These are phyloP conservation scores for Neospermospora avenae DNA, from an alignment of 2,329 filamentous ascomycete species.

Conservation along the genomic window DNA sequence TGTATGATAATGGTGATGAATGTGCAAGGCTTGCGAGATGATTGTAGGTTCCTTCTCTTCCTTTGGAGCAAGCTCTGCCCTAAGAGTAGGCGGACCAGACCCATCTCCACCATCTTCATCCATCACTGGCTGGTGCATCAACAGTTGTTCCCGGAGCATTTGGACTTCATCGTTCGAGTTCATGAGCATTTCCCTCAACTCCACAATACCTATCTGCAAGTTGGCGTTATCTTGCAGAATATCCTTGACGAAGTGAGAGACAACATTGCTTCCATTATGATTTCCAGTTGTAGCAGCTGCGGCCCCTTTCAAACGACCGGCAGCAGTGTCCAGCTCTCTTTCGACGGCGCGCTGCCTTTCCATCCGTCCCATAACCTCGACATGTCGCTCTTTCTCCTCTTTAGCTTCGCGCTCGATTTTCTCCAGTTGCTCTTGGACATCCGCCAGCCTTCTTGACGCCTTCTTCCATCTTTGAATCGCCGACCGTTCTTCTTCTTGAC, in stretches of 20 bases:
- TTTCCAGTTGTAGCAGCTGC: slow-evolving; percentile 60
- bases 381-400: slow-evolving; percentile 77
- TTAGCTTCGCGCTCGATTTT: slow-evolving; percentile 79
- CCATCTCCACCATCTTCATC: slow-evolving; percentile 35
- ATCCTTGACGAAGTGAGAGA: slow-evolving; percentile 95
- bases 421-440: slow-evolving; percentile 84
- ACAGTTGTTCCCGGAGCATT: slow-evolving; percentile 74
- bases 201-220: slow-evolving; percentile 85
- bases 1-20: slow-evolving; percentile 92
- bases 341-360: slow-evolving; percentile 81
- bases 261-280: slow-evolving; percentile 63
- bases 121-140: slow-evolving; percentile 69
- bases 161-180: slow-evolving; percentile 95
- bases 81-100: slow-evolving; percentile 53
- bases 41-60: slow-evolving; percentile 36
- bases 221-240: slow-evolving; percentile 94
- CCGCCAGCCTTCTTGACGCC: slow-evolving; percentile 73
- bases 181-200: slow-evolving; percentile 84
- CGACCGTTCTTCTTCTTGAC: slow-evolving; percentile 71
- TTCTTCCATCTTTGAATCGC: slow-evolving; percentile 81
- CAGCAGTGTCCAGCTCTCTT: slow-evolving; percentile 74
- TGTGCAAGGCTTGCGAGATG: slow-evolving; percentile 74
- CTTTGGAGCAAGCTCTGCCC: slow-evolving; percentile 65
- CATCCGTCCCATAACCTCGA: slow-evolving; percentile 77
- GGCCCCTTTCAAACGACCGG: slow-evolving; percentile 75